Evolutionary conservation across 2,329 filamentous ascomycete species (phyloP), one percentile per base, ranked within the genome.

Genomic region (Alternaria brassicicola): DNA sequence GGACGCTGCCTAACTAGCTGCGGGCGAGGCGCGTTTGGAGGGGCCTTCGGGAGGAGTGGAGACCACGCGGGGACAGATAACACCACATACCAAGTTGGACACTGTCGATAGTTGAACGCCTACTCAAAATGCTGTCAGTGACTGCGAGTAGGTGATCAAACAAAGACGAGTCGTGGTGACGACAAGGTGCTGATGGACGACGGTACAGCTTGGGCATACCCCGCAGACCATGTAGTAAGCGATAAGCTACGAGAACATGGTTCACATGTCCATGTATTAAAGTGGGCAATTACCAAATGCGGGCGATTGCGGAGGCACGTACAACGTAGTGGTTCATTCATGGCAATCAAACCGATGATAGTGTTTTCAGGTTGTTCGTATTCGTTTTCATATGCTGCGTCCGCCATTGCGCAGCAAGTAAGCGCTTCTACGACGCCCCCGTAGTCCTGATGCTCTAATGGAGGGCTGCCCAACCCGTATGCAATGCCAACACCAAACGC

Each of bases 1-100:
- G 59, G 57, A 57, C 61, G 68, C 64, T 69, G 68, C 68, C 68
- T 69, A 64, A 67, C 60, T 64, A 57, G 57, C 55, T 60, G 57
- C 60, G 65, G 59, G 60, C 58, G 52, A 59, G 55, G 62, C 62
- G 58, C 62, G 66, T 65, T 55, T 62, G 57, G 48, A 52, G 48
- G 35, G 26, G 55, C 28, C 55, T 54, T 54, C 50, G 55, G 55
- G 35, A 35, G 48, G 33, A 41, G 50, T 35, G 56, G 46, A 31
- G 31, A 49, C 17, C 23, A 55, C 38, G 45, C 41, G 50, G 47
- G 26, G 26, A 33, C 52, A 59, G 45, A 41, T 46, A 45, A 53
- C 15, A 59, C 35, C 31, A 56, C 59, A 19, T 52, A 59, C 59
- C 38, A 47, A 25, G 17, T 49, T 30, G 26, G 26, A 45, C 31